phyloP scores from a whole-genome alignment of 129 eudicot species.

The Apium graveolens region DNA sequence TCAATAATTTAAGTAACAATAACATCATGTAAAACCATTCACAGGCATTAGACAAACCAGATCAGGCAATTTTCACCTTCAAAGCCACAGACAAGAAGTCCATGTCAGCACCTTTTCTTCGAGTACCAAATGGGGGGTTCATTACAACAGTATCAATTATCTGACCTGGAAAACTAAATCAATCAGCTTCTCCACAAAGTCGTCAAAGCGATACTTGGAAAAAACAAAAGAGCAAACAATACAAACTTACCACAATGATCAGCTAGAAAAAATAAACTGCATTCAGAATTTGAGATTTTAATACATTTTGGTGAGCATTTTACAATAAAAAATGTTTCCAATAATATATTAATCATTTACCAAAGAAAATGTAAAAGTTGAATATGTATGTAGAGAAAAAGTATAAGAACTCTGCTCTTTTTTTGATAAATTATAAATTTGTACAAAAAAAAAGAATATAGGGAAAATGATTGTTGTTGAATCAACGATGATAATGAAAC shows the following conservation, averaged over 20 bases:
- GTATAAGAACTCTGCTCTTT: too few relatives aligned
- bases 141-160: constrained; percentile 83
- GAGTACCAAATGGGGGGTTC: constrained; percentile 99
- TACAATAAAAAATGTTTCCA: not conserved
- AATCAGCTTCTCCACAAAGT: not conserved
- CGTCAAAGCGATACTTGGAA: not conserved
- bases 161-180: constrained; percentile 33
- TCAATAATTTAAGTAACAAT: constrained; percentile 3
- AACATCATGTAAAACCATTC: not conserved
- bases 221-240: not conserved
- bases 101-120: constrained; percentile 95
- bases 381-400: too few relatives aligned
- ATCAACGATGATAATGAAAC: constrained; percentile 18
- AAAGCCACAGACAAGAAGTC: constrained; percentile 72
- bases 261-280: not conserved
- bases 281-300: not conserved
- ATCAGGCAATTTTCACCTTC: constrained; percentile 33
- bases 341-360: not conserved
- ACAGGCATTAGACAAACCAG: not conserved
- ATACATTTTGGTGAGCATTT: not conserved
- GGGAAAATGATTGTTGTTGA: constrained; percentile 44
- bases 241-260: not conserved
- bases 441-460: not conserved
- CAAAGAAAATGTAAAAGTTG: not conserved
- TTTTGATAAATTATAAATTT: too few relatives aligned